These are phyloP conservation scores for Hygrocybe punicea DNA, from an alignment of 768 basidiomycete genomes.

Conservation along the genomic window DNA sequence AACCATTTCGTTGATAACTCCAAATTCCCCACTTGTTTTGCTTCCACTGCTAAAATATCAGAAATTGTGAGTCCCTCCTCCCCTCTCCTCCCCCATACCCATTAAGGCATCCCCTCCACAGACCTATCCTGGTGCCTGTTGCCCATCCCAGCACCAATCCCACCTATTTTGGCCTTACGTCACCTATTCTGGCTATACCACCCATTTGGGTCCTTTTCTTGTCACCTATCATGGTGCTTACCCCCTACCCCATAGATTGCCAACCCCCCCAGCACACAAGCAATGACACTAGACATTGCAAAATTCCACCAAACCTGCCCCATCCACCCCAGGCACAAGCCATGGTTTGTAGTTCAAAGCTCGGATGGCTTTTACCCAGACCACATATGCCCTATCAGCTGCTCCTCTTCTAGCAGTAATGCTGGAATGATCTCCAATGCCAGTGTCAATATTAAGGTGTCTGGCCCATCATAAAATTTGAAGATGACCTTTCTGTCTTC, in stretches of 20 bases:
- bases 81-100: not conserved
- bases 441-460: constrained; percentile 18
- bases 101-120: not conserved
- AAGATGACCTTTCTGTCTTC: constrained; percentile 32
- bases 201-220: not conserved
- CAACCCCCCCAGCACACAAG: constrained; percentile 27
- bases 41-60: constrained; percentile 15
- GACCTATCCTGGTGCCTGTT: not conserved
- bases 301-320: constrained; percentile 28
- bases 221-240: not conserved
- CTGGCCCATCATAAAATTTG: constrained; percentile 23
- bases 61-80: constrained; percentile 11
- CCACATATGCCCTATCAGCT: constrained; percentile 23
- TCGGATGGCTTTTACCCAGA: constrained; percentile 22
- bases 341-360: constrained; percentile 14
- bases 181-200: not conserved
- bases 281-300: constrained; percentile 27
- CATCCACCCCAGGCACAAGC: constrained; percentile 24
- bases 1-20: constrained; percentile 21
- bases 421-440: constrained; percentile 25
- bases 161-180: not conserved
- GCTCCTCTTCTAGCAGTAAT: constrained; percentile 21
- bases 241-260: constrained; percentile 14
- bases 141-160: not conserved
- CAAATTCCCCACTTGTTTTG: constrained; percentile 23